Evolutionary conservation across 169 alveolate genomes (phyloP).

Genomic region (Theileria annulata): DNA sequence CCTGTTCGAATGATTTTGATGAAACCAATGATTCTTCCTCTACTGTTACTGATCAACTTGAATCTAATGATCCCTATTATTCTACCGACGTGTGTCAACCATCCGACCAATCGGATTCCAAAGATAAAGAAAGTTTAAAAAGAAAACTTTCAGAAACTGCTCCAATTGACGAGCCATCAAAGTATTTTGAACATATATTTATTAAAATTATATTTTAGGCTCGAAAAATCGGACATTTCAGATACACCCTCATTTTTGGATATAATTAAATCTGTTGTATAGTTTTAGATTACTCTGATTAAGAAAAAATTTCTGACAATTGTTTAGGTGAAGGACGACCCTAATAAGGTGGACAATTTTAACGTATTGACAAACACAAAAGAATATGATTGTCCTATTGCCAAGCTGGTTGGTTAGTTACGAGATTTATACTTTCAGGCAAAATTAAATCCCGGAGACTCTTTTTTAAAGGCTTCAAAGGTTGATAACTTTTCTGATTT

Average conservation of each 20-base stretch:
- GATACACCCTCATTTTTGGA: background rate
- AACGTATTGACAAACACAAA: slow-evolving; percentile 21
- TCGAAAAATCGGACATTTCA: background rate
- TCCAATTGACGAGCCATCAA: background rate
- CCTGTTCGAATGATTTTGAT: background rate
- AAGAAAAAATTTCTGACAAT: background rate
- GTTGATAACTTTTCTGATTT: background rate
- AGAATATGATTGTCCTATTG: slow-evolving; percentile 53
- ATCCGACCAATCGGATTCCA: background rate
- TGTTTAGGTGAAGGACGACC: background rate
- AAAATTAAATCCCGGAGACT: slow-evolving; percentile 21
- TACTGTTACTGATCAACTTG: background rate
- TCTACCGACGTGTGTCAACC: background rate
- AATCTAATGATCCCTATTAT: background rate
- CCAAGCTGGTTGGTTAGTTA: slow-evolving; percentile 37
- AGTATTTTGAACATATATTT: background rate
- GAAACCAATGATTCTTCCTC: background rate
- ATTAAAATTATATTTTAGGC: slow-evolving; percentile 1
- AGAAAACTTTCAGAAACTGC: background rate
- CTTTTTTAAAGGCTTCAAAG: slow-evolving; percentile 18
- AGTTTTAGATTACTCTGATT: background rate
- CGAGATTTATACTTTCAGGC: background rate
- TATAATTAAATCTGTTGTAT: background rate
- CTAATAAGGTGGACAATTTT: background rate
- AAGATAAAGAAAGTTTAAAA: background rate